A percentile compares a stretch with the other conserved stretches of the same genome.
Evolutionary conservation across 768 basidiomycete genomes (phyloP).

Genomic region (Mycena galopus): DNA sequence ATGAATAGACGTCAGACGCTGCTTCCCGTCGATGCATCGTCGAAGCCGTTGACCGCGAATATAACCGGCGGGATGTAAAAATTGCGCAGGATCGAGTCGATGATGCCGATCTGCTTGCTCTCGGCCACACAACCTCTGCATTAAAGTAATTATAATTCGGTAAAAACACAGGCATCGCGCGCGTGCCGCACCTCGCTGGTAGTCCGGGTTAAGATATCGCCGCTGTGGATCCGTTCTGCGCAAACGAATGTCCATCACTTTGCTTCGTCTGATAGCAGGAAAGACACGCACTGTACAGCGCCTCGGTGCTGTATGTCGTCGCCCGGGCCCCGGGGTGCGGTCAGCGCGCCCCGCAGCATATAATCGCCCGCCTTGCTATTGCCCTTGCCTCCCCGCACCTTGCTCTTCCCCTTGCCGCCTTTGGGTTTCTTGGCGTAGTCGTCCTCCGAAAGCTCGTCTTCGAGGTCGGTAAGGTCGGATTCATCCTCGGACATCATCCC

Average conservation of each 20-base stretch:
- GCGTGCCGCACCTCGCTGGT: conserved; percentile 80
- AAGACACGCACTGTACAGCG: no score
- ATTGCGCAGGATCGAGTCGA: conserved; percentile 84
- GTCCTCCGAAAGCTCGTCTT: no score
- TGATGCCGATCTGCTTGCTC: conserved; percentile 77
- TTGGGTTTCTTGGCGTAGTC: no score
- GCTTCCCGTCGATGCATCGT: no score
- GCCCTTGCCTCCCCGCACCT: not conserved
- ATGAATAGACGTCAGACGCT: no score
- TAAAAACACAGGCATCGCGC: no score
- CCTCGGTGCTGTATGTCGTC: conserved; percentile 58
- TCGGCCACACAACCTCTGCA: conserved; percentile 93
- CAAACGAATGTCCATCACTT: no score
- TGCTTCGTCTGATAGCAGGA: not conserved
- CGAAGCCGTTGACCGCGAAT: no score
- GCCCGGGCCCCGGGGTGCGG: conserved; percentile 56
- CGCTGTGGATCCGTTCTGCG: conserved; percentile 72
- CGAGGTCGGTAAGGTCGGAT: no score
- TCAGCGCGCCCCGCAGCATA: conserved; percentile 51
- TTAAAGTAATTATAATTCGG: no score
- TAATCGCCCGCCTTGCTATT: not conserved
- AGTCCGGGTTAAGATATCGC: conserved; percentile 83
- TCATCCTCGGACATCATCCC: no score
- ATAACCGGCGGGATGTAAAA: conserved; percentile 84
- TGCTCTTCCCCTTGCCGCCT: no score